Evolutionary conservation across 2,329 filamentous ascomycete genomes (phyloP).

Genomic region (Fusarium virguliforme): DNA sequence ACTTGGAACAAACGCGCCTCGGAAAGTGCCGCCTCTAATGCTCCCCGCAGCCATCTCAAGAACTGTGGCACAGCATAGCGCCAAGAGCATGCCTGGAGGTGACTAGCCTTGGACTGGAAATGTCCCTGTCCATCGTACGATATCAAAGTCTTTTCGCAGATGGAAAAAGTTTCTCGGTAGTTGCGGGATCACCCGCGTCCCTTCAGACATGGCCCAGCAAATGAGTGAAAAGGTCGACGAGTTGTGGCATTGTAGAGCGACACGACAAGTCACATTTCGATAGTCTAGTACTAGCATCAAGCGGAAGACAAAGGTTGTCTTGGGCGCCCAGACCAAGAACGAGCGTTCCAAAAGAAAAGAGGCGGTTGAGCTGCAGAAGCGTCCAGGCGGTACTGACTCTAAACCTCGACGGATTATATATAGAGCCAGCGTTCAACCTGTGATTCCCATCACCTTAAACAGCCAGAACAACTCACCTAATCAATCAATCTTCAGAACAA

Average conservation of each 20-base stretch:
- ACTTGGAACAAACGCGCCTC: background rate
- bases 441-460: background rate
- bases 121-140: background rate
- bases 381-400: background rate
- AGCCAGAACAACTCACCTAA: background rate
- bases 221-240: background rate
- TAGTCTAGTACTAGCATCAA: background rate
- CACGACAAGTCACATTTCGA: conserved; percentile 3
- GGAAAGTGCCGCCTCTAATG: background rate
- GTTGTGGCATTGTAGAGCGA: background rate
- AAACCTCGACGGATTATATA: background rate
- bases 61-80: conserved; percentile 1
- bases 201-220: too few species aligned
- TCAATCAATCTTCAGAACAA: background rate
- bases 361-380: background rate
- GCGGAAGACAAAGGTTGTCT: background rate
- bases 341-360: background rate
- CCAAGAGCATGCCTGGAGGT: conserved; percentile 1
- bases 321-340: background rate
- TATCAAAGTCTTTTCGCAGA: background rate
- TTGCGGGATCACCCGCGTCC: background rate
- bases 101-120: background rate
- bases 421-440: background rate
- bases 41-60: background rate
- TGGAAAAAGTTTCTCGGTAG: background rate